These are phyloP conservation scores for Cicer bijugum DNA, from an alignment of 306 rosid species.

Conservation along the genomic window DNA sequence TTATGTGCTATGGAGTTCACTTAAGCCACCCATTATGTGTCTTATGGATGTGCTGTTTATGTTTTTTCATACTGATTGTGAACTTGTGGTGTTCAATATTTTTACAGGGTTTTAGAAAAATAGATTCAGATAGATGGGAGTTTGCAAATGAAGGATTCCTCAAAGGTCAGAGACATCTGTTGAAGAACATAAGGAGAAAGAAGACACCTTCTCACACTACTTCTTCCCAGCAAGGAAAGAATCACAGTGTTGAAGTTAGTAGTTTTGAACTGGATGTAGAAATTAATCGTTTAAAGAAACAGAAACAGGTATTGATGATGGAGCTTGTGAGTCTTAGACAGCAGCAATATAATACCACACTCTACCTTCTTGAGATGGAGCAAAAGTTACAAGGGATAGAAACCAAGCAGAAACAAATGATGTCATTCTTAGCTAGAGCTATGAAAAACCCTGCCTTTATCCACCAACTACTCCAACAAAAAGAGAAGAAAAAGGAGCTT, in stretches of 20 bases:
- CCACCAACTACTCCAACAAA: constrained; percentile 63
- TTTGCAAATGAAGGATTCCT: constrained; percentile 82
- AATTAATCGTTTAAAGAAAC: constrained; percentile 62
- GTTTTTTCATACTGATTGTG: constrained; percentile 16
- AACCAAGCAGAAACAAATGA: constrained; percentile 78
- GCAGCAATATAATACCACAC: constrained; percentile 67
- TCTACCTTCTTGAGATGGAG: constrained; percentile 68
- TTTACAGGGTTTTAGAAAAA: constrained; percentile 83
- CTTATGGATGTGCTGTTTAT: not conserved
- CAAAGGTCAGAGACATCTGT: constrained; percentile 67
- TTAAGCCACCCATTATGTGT: too few relatives aligned
- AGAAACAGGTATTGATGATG: constrained; percentile 64
- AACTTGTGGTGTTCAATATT: constrained; percentile 36
- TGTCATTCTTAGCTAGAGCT: constrained; percentile 82
- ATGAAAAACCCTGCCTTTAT: constrained; percentile 72
- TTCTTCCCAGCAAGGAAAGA: too few relatives aligned
- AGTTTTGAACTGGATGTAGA: constrained; percentile 61
- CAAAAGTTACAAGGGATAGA: constrained; percentile 71
- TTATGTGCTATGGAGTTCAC: too few relatives aligned
- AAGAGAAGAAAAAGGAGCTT: constrained; percentile 62
- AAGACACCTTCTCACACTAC: constrained; percentile 53
- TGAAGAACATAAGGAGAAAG: constrained; percentile 70
- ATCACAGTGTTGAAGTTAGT: constrained; percentile 47
- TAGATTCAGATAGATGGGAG: constrained; percentile 84
- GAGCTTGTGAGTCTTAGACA: constrained; percentile 78